Base-by-base conservation (phyloP, 305 asterid genomes). In the Petunia hybrid region DNA sequence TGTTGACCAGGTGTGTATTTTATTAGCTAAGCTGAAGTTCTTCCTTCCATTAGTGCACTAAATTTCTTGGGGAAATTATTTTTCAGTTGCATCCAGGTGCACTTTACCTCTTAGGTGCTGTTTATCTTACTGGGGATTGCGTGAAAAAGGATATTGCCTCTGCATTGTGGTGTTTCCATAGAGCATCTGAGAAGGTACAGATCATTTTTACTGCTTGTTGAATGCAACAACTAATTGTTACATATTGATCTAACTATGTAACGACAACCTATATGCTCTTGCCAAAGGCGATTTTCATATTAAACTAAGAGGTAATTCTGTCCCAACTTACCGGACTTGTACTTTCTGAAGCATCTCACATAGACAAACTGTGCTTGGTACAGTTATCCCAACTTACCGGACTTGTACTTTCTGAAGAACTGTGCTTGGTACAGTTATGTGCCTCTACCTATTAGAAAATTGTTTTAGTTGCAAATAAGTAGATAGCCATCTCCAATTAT, bases 131-230 rank as follows among this genome's bases (percentile, higher is more conserved):
- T 1, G 99, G 99, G 85, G 99, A 95, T 86, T 95, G 99, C 43
- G 96, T 93, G 87, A 87, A 87, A 80, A 91, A 90, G 86, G 99
- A 95, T 84, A 78, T 91, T 81, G 86, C 90, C 80, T 92, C 97
- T 13, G 99, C 99, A 74, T 78, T 95, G 56, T 95, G 99, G 98
- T 95, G 99, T 86, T 93, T 95, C 94, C 95, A 93, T 81, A 89
- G 94, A 84, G 99, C 99, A 81, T 92, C 99, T 38, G 88, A 91
- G 85, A 95, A 91, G 98, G 99, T 95, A 86, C 45, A 4, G 10
- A 6, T 14, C 55, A 3, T 64, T 63, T 69, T 8, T 59, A 38
- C 57, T 59, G 69, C 81, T 64, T 86, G 62, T 81, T 39, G 81
- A 31, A 83, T 79, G 62, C 45, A 56, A 40, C 81, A 69, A 48